A percentile compares a stretch with the other conserved stretches of the same genome.
These are phyloP conservation scores for Apophysomyces trapeziformis DNA, from an alignment of 371 early-diverging fungal species.

Conservation along the genomic window DNA sequence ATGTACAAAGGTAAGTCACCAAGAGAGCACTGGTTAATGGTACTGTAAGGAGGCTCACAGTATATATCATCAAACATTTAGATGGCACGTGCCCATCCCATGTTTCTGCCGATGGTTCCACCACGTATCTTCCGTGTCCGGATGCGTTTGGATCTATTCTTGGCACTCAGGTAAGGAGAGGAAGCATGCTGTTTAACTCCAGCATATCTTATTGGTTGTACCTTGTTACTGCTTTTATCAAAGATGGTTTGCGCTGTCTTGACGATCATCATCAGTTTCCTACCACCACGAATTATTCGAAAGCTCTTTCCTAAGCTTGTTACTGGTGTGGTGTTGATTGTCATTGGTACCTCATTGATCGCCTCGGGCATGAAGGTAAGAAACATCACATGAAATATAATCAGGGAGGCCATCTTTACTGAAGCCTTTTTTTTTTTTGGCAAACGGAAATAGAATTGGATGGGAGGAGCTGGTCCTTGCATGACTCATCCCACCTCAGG, in stretches of 20 bases:
- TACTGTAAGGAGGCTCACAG: too few relatives aligned
- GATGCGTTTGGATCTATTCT: slow-evolving; percentile 61
- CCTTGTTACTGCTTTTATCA: neutral
- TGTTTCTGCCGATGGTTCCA: slow-evolving; percentile 42
- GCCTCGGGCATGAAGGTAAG: slow-evolving; percentile 42
- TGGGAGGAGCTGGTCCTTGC: slow-evolving; percentile 54
- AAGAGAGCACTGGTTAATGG: neutral
- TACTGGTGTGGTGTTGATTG: slow-evolving; percentile 52
- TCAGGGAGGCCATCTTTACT: too few relatives aligned
- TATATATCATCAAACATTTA: neutral
- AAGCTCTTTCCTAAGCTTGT: slow-evolving; percentile 59
- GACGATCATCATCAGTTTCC: slow-evolving; percentile 49
- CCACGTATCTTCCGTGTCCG: slow-evolving; percentile 52
- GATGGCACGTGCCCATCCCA: slow-evolving; percentile 53
- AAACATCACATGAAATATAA: slow-evolving; percentile 24
- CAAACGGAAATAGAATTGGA: slow-evolving; percentile 36
- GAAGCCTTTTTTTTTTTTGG: too few relatives aligned
- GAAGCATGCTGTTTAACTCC: too few relatives aligned
- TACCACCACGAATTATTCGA: slow-evolving; percentile 55
- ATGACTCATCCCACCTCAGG: slow-evolving; percentile 39
- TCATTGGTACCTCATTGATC: slow-evolving; percentile 56
- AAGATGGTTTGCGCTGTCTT: slow-evolving; percentile 51
- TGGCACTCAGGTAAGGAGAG: slow-evolving; percentile 42
- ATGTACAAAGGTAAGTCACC: slow-evolving; percentile 51
- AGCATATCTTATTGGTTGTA: too few relatives aligned